Evolutionary conservation across 2,329 filamentous ascomycete genomes (phyloP), one percentile per base, ranked within the genome.

Genomic region (Clarireedia paspali): DNA sequence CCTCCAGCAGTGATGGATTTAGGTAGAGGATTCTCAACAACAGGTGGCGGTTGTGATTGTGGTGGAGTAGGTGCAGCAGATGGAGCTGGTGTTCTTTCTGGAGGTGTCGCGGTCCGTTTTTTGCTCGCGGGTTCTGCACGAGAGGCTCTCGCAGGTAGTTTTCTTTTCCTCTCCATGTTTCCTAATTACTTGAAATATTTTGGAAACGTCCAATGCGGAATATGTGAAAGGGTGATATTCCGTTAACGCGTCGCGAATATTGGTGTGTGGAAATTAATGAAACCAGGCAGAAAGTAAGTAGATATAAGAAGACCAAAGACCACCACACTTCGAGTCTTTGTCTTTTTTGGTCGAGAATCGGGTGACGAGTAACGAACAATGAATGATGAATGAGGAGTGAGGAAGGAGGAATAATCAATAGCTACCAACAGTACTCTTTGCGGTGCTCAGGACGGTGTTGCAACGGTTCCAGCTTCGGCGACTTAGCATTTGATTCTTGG

Each of bases 111-210:
- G 51, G 59, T 81, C 62, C 82, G 76, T 67, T 80, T 83, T 73
- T 85, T 87, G 53, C 77, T 74, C 53, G 75, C 76, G 57, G 80
- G 76, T 62, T 86, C 83, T 57, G 38, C 38, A 62, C 83, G 77
- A 62, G 83, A 80, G 46, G 81, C 80, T 67, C 83, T 78, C 44
- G 83, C 76, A 23, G 83, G 82, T 59, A 85, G 72, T 72, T 84
- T 86, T 67, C 83, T 77, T 73, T 85, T 85, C 68, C 74, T 79
- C 73, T 86, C 83, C 82, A 85, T 85, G 12, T 42, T 55, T n/a
- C 10, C 27, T 30, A 10, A 30, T 30, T 30, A 30, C 7, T 57
- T 34, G 50, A 45, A 55, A 36, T 56, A 50, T 46, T 30, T 55
- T 15, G 20, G 15, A 46, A 46, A 46, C 4, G 4, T 24, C 12